Conservation (phyloP, 306 rosid genomes). For the Carpinus fangiana region DNA sequence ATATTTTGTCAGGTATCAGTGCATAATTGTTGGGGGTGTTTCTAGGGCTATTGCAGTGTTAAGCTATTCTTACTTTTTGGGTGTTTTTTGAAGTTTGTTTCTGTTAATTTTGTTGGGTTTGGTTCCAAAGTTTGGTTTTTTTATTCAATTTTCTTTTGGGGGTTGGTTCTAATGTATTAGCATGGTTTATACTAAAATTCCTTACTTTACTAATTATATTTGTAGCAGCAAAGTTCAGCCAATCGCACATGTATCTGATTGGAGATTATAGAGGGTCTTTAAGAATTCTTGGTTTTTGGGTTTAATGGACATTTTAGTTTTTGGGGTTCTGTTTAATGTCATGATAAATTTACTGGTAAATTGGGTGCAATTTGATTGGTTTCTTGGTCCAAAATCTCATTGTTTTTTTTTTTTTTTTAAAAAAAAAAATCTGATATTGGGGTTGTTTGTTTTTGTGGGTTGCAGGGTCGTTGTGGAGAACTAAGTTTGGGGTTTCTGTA, state of each 20-base stretch:
- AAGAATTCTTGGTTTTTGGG: neutral
- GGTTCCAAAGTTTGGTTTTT: neutral
- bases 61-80: neutral
- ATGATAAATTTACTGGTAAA: constrained; percentile 19
- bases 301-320: neutral
- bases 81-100: constrained; percentile 7
- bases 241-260: neutral
- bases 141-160: constrained; percentile 8
- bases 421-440: constrained; percentile 11
- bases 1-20: neutral
- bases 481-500: constrained; percentile 31
- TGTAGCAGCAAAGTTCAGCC: neutral
- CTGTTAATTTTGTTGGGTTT: neutral
- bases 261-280: neutral
- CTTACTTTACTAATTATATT: neutral
- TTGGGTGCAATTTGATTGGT: constrained; percentile 22
- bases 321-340: constrained; percentile 34
- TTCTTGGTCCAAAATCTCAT: neutral
- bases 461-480: constrained; percentile 37
- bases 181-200: neutral
- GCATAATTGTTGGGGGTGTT: neutral
- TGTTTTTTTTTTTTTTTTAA: constrained; percentile 11
- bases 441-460: constrained; percentile 33
- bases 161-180: neutral
- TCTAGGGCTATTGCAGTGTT: neutral